Evolutionary conservation across 208 protist genomes (phyloP), one percentile per base, ranked within the genome.

Genomic region (Plasmodiophora brassicae): DNA sequence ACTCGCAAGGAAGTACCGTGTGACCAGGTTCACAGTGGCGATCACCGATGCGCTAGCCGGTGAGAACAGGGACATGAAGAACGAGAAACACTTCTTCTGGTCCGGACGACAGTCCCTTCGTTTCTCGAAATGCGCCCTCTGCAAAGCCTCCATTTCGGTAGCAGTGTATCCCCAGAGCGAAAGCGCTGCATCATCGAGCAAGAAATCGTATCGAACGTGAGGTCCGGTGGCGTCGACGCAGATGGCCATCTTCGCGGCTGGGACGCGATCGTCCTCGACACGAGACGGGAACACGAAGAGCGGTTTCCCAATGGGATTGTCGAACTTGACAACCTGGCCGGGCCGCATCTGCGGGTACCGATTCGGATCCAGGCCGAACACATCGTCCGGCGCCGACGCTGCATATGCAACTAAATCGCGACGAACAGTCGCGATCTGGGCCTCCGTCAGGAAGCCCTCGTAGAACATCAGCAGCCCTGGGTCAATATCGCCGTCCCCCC

Each of bases 301-400:
- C 5, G 65, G 65, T 36, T 78, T 5, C 5, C 65, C 65, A 8
- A 38, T 44, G 10, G 65, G 65, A 38, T 78, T 78, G n/a, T 78
- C 65, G 32, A 78, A 78, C 65, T 32, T 5, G 5, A 78, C 41
- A 38, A 78, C 65, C 65, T 78, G 65, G 5, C 41, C 65, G 5
- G 65, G 65, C 10, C n/a, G 65, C 20, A 78, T 78, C 65, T 78
- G 5, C 5, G 41, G 14, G 41, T 78, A 78, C 41, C 65, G 65
- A 32, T 78, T 38, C 5, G 65, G 65, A 78, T 78, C n/a, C 32
- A 78, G 32, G n/a, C 65, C 65, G 65, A 78, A 78, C 5, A 78
- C 65, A 78, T 78, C 65, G 20, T 78, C 65, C 10, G 65, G 41
- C 32, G 41, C 65, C 32, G 10, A 8, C 32, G 65, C 32, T 5